These are phyloP conservation scores for Angophora floribunda DNA, from an alignment of 345 rosid genomes.

Conservation along the genomic window DNA sequence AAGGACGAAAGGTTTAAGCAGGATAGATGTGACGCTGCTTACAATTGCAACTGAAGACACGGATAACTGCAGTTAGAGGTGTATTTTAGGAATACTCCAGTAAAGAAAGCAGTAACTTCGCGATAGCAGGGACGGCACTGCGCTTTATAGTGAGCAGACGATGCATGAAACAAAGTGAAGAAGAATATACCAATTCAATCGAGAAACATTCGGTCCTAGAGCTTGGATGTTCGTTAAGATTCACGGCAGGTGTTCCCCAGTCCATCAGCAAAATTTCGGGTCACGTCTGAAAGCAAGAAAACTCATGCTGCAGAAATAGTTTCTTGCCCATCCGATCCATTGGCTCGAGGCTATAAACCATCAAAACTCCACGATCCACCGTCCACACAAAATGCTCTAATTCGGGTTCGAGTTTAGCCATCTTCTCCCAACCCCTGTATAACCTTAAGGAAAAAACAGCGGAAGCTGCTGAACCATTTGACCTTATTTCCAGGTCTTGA, in stretches of 20 bases:
- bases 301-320: not conserved
- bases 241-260: not conserved
- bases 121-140: fast-evolving
- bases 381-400: not conserved
- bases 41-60: not conserved
- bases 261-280: not conserved
- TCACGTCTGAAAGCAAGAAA: not conserved
- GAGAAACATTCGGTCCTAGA: not conserved
- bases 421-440: not conserved
- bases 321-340: not conserved
- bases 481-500: not conserved
- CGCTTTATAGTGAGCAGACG: not conserved
- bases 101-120: not conserved
- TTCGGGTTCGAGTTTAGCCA: not conserved
- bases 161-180: not conserved
- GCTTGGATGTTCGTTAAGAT: not conserved
- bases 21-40: not conserved
- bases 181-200: not conserved
- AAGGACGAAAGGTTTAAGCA: not conserved
- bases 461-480: not conserved
- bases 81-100: not conserved
- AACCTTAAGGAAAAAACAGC: not conserved
- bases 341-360: not conserved
- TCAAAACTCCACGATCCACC: not conserved
- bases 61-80: fast-evolving